Base-by-base conservation (phyloP, 2,329 filamentous ascomycete genomes). In the Cordyceps farinosa region DNA sequence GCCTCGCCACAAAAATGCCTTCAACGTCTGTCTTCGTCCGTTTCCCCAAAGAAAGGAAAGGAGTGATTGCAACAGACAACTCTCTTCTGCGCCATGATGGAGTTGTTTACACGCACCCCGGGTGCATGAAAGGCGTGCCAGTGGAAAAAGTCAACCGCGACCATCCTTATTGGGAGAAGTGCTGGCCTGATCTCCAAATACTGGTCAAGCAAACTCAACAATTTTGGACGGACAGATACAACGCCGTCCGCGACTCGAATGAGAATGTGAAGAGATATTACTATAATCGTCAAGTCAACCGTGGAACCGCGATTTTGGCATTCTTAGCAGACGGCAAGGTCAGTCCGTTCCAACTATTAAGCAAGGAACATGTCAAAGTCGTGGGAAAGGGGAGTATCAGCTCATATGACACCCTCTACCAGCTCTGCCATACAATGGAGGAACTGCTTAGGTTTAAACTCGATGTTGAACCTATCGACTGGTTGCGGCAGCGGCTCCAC, bases 281-380 rank as follows among this genome's bases (percentile, higher is more conserved):
- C 66, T 80, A 81, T 9, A 80, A 81, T 5, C 78, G 83, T 1
- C 83, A 86, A 65, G 79, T 85, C 54, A 86, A 85, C 66, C 79
- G 84, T 5, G 84, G 84, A 27, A 74, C 77, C 15, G 72, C 77
- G 30, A 80, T 84, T 22, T 73, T 86, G 44, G 76, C 81, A 53
- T 86, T 84, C 62, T 73, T 86, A 7, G 71, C 77, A 10, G 72
- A 78, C 0, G 80, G 78, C 22, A 75, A 79, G 3, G 80, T 85
- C 64, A 82, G 83, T 66, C 84, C 84, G 0, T 85, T 82, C 64
- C 84, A 86, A 69, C 77, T 86, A 9, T 74, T 85, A 2, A 77
- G 72, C 34, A 86, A 86, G 70, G 75, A 77, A 30, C 83, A 78
- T 68, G 80, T 84, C 59, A 70, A 38, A 38, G 11, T 74, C 45